Evolutionary conservation across 176 grass and related monocot genomes (phyloP).

Genomic region (Avena sativa): DNA sequence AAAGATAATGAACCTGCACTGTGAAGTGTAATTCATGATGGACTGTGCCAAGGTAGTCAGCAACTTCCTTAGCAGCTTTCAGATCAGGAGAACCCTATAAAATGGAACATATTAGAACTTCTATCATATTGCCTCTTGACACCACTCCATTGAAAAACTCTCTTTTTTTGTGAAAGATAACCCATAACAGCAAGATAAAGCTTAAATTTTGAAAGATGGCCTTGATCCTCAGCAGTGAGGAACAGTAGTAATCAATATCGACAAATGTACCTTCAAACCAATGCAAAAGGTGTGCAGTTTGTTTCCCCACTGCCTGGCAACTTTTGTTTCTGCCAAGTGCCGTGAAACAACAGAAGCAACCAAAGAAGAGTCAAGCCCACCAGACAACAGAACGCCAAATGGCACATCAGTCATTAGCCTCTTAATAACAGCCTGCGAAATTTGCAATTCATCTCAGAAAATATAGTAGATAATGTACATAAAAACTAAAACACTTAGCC

Average conservation of each 20-base stretch:
- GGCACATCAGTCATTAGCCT: slow-evolving; percentile 99
- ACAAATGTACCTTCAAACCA: slow-evolving; percentile 77
- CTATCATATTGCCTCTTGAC: background rate
- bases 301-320: slow-evolving; percentile 89
- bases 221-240: slow-evolving; percentile 14
- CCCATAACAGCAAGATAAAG: slow-evolving; percentile 27
- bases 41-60: slow-evolving; percentile 87
- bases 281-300: slow-evolving; percentile 95
- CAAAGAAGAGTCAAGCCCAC: slow-evolving; percentile 96
- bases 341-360: slow-evolving; percentile 90
- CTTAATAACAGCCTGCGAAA: slow-evolving; percentile 78
- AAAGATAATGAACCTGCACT: slow-evolving; percentile 71
- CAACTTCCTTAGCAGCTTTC: slow-evolving; percentile 97
- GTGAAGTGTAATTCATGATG: slow-evolving; percentile 98
- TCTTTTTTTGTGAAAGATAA: background rate
- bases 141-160: background rate
- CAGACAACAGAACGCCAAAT: slow-evolving; percentile 98
- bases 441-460: slow-evolving; percentile 4
- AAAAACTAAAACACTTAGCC: background rate
- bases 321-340: slow-evolving; percentile 70
- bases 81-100: slow-evolving; percentile 96
- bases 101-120: slow-evolving; percentile 14
- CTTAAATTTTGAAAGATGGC: slow-evolving; percentile 27
- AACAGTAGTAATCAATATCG: background rate
- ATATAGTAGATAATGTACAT: background rate